Evolutionary conservation across 495 filamentous ascomycete species (phyloP), one percentile per base, ranked within the genome.

Genomic region (Evansstolkia leycettana): DNA sequence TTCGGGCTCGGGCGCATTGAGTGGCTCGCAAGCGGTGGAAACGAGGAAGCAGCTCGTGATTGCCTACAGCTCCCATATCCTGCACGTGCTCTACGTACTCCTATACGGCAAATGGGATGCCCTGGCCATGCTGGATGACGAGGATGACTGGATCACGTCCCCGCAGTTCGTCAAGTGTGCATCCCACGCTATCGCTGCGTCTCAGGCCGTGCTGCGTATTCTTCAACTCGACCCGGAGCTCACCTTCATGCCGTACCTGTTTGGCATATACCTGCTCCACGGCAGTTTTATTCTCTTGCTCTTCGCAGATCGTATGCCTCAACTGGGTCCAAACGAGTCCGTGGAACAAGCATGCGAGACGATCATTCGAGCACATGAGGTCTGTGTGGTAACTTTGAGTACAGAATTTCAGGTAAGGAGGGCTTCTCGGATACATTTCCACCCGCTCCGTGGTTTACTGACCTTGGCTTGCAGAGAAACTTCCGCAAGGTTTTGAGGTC

Each of bases 221-320:
- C 52, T 77, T 18, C 57, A 66, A 13, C 54, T 68, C 31, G 73
- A 77, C 43, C 66, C 69, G 2, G 70, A 73, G 40, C 52, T 76
- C 20, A 67, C 65, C 31, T 76, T 75, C 36, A 76, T 77, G 63
- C 72, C 73, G 7, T 77, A 72, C 47, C 62, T 76, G 15, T 74
- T 75, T 32, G 72, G 73, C 6, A 72, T 76, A 11, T 75, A 77
- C 42, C 48, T 77, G 2, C 55, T 77, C 2, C 73, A 75, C 36
- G 73, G 72, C 0, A 72, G 67, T 48, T 69, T 77, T 39, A 54
- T 74, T 14, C 55, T 76, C 10, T 55, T 77, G 3, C 51, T 76
- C 1, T 65, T 75, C 18, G 69, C 70, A 18, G 72, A 77, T 39
- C 48, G 45, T 0, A 75, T 72, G 49, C 51, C 71, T 16, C 66